These are phyloP conservation scores for Fraxinus excelsior DNA, from an alignment of 257 asterid genomes.

Conservation along the genomic window DNA sequence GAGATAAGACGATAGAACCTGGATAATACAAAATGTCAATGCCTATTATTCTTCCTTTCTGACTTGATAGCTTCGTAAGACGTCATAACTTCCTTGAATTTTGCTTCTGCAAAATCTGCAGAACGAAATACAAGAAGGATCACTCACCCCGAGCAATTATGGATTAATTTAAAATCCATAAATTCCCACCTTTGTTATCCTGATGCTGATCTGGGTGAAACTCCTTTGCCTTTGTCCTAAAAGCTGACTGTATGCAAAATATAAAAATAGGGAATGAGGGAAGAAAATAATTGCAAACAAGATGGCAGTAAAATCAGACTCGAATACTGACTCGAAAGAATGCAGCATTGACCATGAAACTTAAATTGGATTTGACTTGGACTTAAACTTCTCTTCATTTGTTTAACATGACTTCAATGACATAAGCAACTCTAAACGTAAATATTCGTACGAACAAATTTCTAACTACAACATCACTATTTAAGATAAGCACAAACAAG, in stretches of 20 bases:
- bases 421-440: not conserved
- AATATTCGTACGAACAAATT: no score
- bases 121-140: slow-evolving; percentile 1
- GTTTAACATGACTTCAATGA: no score
- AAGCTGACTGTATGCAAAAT: slow-evolving; percentile 68
- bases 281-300: not conserved
- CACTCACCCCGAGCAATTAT: slow-evolving; percentile 13
- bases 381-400: no score
- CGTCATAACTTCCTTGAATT: slow-evolving; percentile 76
- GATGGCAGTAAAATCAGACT: not conserved
- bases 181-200: slow-evolving; percentile 64
- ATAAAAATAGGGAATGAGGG: slow-evolving; percentile 9
- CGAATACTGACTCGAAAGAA: not conserved
- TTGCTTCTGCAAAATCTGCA: slow-evolving; percentile 80
- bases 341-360: not conserved
- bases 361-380: not conserved
- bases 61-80: slow-evolving; percentile 53
- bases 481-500: not conserved
- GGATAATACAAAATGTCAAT: not conserved
- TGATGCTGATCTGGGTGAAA: slow-evolving; percentile 96
- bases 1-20: not conserved
- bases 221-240: slow-evolving; percentile 80
- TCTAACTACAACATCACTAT: no score
- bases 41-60: slow-evolving; percentile 59
- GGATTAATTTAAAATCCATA: not conserved